Conservation (phyloP, 1,284 basidiomycete species). For the Mycena citricolor region DNA sequence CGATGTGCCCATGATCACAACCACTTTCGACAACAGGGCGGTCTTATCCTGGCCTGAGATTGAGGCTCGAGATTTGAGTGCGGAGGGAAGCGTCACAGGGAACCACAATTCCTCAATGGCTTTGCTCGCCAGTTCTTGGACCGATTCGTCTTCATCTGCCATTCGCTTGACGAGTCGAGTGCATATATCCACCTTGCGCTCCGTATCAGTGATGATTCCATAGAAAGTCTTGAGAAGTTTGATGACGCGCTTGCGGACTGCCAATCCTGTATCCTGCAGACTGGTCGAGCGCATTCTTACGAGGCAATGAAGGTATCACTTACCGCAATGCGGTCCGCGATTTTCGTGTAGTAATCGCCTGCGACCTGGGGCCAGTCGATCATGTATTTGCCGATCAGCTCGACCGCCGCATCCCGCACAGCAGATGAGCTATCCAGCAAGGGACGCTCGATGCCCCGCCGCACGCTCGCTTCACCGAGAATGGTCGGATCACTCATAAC, state of each 20-base stretch:
- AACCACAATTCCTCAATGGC: conserved; percentile 92
- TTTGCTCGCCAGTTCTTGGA: conserved; percentile 89
- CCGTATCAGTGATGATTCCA: conserved; percentile 54
- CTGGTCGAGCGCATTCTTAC: conserved; percentile 8
- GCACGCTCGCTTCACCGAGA: conserved; percentile 72
- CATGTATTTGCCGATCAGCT: conserved; percentile 94
- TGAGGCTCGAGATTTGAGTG: conserved; percentile 37
- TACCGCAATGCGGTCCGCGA: conserved; percentile 86
- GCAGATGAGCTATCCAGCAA: conserved; percentile 88
- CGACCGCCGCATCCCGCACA: conserved; percentile 94
- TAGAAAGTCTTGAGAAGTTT: conserved; percentile 90
- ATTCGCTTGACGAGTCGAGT: conserved; percentile 82
- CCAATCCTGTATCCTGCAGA: conserved; percentile 83
- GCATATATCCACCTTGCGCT: conserved; percentile 77
- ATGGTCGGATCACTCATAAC: conserved; percentile 86
- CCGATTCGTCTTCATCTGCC: conserved; percentile 89
- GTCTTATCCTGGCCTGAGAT: conserved; percentile 46
- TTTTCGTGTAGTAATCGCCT: conserved; percentile 80
- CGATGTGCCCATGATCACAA: conserved; percentile 83
- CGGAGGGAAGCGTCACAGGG: conserved; percentile 33
- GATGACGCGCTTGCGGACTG: conserved; percentile 93
- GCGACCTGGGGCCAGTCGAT: conserved; percentile 84
- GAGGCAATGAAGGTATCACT: conserved; percentile 27
- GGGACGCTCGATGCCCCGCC: conserved; percentile 83
- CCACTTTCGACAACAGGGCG: conserved; percentile 58